Evolutionary conservation across 257 asterid species (phyloP).

Genomic region (Thymus quinquecostatus): DNA sequence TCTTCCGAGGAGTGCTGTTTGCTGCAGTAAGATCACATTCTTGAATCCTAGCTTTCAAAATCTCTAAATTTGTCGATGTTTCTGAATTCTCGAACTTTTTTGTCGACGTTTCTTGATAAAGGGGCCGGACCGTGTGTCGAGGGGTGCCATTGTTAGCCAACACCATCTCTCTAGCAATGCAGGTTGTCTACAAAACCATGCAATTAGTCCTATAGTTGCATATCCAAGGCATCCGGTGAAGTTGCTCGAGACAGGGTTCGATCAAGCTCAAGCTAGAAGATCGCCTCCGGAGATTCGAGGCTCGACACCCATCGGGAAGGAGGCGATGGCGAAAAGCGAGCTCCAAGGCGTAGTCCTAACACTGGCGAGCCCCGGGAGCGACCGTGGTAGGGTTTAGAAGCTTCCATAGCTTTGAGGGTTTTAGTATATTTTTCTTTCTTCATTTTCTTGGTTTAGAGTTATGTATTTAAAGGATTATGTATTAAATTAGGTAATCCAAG

Average conservation of each 20-base stretch:
- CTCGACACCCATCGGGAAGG: slow-evolving; percentile 32
- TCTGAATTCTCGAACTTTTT: neutral
- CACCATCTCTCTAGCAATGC: slow-evolving; percentile 37
- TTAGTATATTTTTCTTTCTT: slow-evolving; percentile 23
- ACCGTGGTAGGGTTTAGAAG: slow-evolving; percentile 38
- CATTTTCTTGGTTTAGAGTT: slow-evolving; percentile 26
- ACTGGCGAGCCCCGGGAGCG: slow-evolving; percentile 79
- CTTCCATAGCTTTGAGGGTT: neutral
- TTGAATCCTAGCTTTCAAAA: neutral
- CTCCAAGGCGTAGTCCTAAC: slow-evolving; percentile 81
- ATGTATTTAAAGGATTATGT: neutral
- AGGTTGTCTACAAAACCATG: slow-evolving; percentile 26
- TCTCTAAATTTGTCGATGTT: no score
- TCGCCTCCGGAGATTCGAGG: slow-evolving; percentile 34
- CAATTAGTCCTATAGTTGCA: slow-evolving; percentile 25
- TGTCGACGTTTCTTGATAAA: slow-evolving; percentile 28
- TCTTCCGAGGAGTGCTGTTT: slow-evolving; percentile 83
- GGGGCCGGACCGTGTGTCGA: slow-evolving; percentile 60
- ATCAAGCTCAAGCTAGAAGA: slow-evolving; percentile 45
- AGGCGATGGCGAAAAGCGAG: slow-evolving; percentile 51
- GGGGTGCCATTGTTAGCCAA: slow-evolving; percentile 48
- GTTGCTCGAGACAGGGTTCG: slow-evolving; percentile 34
- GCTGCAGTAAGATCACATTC: slow-evolving; percentile 63
- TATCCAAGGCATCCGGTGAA: slow-evolving; percentile 46
- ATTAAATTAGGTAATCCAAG: no score